Evolutionary conservation across 2,329 filamentous ascomycete species (phyloP).

Genomic region (Botrytis aclada): DNA sequence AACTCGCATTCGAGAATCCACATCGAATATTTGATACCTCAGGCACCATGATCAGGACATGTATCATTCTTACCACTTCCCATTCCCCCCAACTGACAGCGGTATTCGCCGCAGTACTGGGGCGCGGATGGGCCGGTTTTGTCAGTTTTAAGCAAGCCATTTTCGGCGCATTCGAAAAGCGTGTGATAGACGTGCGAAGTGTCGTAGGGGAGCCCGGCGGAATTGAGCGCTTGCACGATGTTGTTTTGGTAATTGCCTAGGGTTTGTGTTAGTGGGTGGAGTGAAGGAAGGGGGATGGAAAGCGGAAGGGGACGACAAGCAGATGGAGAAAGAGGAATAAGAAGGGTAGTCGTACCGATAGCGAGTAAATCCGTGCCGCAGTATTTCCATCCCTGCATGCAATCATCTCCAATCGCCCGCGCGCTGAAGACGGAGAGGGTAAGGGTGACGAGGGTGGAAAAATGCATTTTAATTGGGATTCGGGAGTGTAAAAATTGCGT

Average conservation of each 20-base stretch:
- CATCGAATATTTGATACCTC: background rate
- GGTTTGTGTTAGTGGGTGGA: background rate
- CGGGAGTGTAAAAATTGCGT: background rate
- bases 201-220: rapidly evolving
- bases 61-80: background rate
- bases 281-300: too few relatives aligned
- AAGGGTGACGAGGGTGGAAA: background rate
- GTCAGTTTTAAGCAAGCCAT: background rate
- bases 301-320: background rate
- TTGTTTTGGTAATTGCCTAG: background rate
- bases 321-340: background rate
- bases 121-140: too few relatives aligned
- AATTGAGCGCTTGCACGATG: too few relatives aligned
- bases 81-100: background rate
- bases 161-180: background rate
- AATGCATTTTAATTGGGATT: background rate
- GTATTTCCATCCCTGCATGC: rapidly evolving
- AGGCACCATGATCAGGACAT: too few relatives aligned
- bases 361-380: background rate
- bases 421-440: background rate
- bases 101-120: too few relatives aligned
- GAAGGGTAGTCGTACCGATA: background rate
- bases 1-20: background rate
- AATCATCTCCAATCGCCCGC: background rate
- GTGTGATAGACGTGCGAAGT: rapidly evolving